A percentile compares a stretch with the other conserved stretches of the same genome.
Conservation (phyloP, 1,284 basidiomycete genomes). For the Pterula multifida region DNA sequence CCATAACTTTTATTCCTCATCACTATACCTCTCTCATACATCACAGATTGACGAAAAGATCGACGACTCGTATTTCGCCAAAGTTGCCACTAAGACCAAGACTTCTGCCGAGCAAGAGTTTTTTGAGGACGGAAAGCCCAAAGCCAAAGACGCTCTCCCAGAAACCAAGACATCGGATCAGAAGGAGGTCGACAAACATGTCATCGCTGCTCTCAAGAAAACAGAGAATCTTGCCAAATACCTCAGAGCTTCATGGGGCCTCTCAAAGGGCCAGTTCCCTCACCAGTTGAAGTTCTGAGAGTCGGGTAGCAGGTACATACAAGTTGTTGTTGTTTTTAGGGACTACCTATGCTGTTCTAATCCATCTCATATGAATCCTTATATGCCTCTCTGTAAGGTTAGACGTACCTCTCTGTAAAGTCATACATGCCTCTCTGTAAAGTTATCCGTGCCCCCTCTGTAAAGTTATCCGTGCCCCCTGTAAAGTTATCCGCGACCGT, state of each 20-base stretch:
- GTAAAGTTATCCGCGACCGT: too few relatives aligned
- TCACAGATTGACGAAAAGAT: conserved; percentile 75
- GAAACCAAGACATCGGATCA: conserved; percentile 88
- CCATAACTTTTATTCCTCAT: conserved; percentile 7
- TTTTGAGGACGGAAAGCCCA: conserved; percentile 90
- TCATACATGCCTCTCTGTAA: not conserved
- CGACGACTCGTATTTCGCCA: conserved; percentile 93
- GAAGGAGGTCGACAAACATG: conserved; percentile 81
- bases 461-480: too few relatives aligned
- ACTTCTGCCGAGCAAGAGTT: conserved; percentile 89
- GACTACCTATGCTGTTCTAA: not conserved
- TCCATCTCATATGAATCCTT: not conserved
- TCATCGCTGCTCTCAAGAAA: conserved; percentile 87
- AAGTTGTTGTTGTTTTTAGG: conserved; percentile 7
- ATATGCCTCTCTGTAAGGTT: too few relatives aligned
- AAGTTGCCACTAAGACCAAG: conserved; percentile 59
- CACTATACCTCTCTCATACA: conserved; percentile 7
- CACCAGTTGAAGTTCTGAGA: conserved; percentile 78
- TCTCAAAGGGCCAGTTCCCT: conserved; percentile 91
- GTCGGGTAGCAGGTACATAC: conserved; percentile 13
- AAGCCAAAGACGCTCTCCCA: conserved; percentile 84
- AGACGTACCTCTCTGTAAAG: not conserved
- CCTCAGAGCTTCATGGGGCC: conserved; percentile 86
- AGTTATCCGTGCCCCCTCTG: too few relatives aligned
- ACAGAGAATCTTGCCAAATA: conserved; percentile 90